Base-by-base conservation (phyloP, 495 filamentous ascomycete genomes). In the Neurospora hispaniola region DNA sequence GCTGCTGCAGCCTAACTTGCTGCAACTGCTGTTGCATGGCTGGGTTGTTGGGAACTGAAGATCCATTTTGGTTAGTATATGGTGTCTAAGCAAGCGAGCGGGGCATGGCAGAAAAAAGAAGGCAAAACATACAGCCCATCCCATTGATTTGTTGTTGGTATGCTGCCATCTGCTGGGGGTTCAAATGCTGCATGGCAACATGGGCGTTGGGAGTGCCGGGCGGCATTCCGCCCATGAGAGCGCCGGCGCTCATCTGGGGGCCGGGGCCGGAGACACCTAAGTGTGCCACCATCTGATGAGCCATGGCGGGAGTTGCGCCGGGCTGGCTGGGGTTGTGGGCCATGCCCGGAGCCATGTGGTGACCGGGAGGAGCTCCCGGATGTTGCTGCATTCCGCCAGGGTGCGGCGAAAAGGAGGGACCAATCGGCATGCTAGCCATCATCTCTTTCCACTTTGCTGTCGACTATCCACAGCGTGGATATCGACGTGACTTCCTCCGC, bases 241-340 rank as follows among this genome's bases (percentile, higher is more conserved):
- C 91, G 39, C 90, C 87, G 74, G 94, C 92, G 77, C 87, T 93
- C 42, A 94, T 92, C 76, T 96, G 93, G 46, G 88, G 89, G 72
- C 90, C 90, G 9, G 93, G 92, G 11, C 88, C 92, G 43, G 93
- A 94, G n/a, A 93, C 93, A 48, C 91, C 92, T 78, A 92, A 91
- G 77, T 96, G 93, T 79, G 91, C 91, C 40, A 80, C 80, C 71
- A 86, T 80, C 80, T 91, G 91, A 76, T 92, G 93, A 48, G 89
- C 88, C 85, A 96, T 94, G 31, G 83, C 82, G 75, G 83, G 91
- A 31, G 86, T 86, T 73, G 88, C 82, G 75, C 87, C 88, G 71
- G 91, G 92, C 77, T 93, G 92, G 39, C 88, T 90, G 14, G 88
- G 89, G 78, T 93, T 85, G 73, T 86, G 85, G 59, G 82, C 81